Percentiles rank a stretch among this genome's conserved stretches.
Conservation (phyloP, 805 yeast species). For the Ogataea pini region DNA sequence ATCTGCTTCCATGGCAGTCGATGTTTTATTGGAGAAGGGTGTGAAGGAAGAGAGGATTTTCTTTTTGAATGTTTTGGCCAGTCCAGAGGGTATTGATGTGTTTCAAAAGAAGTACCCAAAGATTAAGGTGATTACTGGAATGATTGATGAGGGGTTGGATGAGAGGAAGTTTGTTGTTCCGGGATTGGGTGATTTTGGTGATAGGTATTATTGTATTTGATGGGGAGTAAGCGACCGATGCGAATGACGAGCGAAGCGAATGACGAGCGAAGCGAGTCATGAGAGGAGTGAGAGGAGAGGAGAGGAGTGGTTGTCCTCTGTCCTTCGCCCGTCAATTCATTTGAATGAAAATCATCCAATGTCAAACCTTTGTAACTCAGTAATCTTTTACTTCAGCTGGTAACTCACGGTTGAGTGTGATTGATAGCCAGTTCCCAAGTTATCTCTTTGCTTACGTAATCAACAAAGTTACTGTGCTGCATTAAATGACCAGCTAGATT, state of each 20-base stretch:
- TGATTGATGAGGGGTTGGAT: constrained; percentile 83
- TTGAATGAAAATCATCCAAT: too few relatives aligned
- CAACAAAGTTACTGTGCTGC: too few relatives aligned
- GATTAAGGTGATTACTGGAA: constrained; percentile 90
- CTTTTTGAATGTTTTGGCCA: constrained; percentile 87
- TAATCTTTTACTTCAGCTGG: too few relatives aligned
- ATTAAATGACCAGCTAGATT: too few relatives aligned
- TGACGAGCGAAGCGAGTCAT: too few relatives aligned
- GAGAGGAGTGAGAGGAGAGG: too few relatives aligned
- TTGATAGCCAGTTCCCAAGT: too few relatives aligned
- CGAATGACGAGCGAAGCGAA: not conserved
- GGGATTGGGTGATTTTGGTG: constrained; percentile 98
- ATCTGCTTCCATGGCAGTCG: constrained; percentile 95
- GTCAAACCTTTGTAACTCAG: too few relatives aligned
- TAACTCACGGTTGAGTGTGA: too few relatives aligned
- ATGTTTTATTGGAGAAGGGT: constrained; percentile 83
- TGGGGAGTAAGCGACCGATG: not conserved
- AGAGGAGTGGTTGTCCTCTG: too few relatives aligned
- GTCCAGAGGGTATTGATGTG: constrained; percentile 88
- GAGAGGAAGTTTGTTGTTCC: constrained; percentile 86
- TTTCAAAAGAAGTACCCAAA: constrained; percentile 80
- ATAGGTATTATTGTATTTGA: constrained; percentile 88
- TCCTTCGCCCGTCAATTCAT: too few relatives aligned
- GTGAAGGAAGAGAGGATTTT: constrained; percentile 85
- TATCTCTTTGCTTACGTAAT: too few relatives aligned